A percentile compares a stretch with the other conserved stretches of the same genome.
Evolutionary conservation across 2,329 filamentous ascomycete genomes (phyloP).

Genomic region (Alternaria hordeiaustralica): DNA sequence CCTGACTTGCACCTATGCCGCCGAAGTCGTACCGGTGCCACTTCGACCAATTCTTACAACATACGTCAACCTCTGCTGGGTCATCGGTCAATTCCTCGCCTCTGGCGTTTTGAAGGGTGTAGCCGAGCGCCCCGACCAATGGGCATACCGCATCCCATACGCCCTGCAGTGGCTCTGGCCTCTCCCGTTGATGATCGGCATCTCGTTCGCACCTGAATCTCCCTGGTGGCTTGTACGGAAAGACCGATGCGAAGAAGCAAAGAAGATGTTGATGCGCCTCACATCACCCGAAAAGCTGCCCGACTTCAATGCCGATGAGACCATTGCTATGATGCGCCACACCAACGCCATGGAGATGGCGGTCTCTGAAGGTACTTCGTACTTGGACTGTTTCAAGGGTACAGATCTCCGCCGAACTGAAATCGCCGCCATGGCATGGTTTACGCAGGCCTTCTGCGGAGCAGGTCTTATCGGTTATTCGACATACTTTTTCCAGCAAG

Average conservation of each 20-base stretch:
- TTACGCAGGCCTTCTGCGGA: slow-evolving; percentile 53
- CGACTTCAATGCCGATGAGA: slow-evolving; percentile 57
- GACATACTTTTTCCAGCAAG: slow-evolving; percentile 58
- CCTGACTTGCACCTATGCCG: slow-evolving; percentile 56
- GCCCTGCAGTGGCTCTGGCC: slow-evolving; percentile 81
- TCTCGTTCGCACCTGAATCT: slow-evolving; percentile 72
- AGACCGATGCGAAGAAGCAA: slow-evolving; percentile 69
- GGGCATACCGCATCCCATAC: slow-evolving; percentile 71
- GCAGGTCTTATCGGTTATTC: slow-evolving; percentile 45
- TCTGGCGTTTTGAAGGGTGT: slow-evolving; percentile 74
- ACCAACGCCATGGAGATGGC: slow-evolving; percentile 80
- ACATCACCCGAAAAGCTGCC: slow-evolving; percentile 57
- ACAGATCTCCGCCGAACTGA: slow-evolving; percentile 80
- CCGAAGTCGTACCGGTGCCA: slow-evolving; percentile 71
- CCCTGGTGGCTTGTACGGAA: slow-evolving; percentile 78
- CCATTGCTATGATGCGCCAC: slow-evolving; percentile 88
- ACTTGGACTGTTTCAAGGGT: slow-evolving; percentile 86
- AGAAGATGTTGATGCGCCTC: slow-evolving; percentile 68
- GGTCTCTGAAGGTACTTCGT: slow-evolving; percentile 70
- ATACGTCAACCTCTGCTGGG: slow-evolving; percentile 82
- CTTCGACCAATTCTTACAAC: slow-evolving; percentile 65
- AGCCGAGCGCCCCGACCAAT: slow-evolving; percentile 68
- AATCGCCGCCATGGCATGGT: slow-evolving; percentile 62
- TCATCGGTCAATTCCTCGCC: slow-evolving; percentile 73
- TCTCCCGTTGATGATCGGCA: slow-evolving; percentile 69